These are phyloP conservation scores for Collybia nuda DNA, from an alignment of 768 basidiomycete genomes.

Conservation along the genomic window DNA sequence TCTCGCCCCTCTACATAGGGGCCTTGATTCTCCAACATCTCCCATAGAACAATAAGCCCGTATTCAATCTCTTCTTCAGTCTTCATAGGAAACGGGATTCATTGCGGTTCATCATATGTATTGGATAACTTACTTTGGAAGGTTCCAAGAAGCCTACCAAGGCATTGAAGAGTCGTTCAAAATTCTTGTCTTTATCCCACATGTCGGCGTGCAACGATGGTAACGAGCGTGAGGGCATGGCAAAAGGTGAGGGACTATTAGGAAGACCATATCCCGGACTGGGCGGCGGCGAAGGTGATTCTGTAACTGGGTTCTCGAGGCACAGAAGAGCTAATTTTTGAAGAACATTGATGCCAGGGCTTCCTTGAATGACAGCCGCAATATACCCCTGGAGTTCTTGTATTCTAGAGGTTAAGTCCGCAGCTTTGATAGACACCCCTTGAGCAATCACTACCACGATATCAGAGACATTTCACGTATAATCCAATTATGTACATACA, in stretches of 20 bases:
- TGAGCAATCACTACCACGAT: conserved; percentile 44
- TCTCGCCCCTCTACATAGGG: conserved; percentile 77
- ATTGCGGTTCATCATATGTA: background rate
- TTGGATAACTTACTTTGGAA: conserved; percentile 47
- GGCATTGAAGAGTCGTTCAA: conserved; percentile 68
- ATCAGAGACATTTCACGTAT: conserved; percentile 9
- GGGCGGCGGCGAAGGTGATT: conserved; percentile 55
- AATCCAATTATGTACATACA: conserved; percentile 42
- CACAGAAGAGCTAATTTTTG: conserved; percentile 69
- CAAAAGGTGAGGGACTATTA: conserved; percentile 58
- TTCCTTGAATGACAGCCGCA: conserved; percentile 48
- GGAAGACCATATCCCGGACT: conserved; percentile 52
- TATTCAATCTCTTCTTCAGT: conserved; percentile 68
- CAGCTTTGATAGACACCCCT: conserved; percentile 41
- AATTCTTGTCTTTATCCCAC: conserved; percentile 73
- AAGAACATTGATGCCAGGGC: conserved; percentile 52
- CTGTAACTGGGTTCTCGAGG: conserved; percentile 53
- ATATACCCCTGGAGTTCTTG: conserved; percentile 57
- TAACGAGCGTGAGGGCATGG: conserved; percentile 34
- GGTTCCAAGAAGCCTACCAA: conserved; percentile 65
- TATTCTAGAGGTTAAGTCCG: conserved; percentile 35
- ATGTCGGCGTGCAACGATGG: conserved; percentile 52
- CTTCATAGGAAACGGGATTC: conserved; percentile 33
- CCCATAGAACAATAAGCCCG: conserved; percentile 81
- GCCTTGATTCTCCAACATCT: conserved; percentile 76